Conservation (phyloP, 495 filamentous ascomycete genomes). For the Trichocladium antarcticum region DNA sequence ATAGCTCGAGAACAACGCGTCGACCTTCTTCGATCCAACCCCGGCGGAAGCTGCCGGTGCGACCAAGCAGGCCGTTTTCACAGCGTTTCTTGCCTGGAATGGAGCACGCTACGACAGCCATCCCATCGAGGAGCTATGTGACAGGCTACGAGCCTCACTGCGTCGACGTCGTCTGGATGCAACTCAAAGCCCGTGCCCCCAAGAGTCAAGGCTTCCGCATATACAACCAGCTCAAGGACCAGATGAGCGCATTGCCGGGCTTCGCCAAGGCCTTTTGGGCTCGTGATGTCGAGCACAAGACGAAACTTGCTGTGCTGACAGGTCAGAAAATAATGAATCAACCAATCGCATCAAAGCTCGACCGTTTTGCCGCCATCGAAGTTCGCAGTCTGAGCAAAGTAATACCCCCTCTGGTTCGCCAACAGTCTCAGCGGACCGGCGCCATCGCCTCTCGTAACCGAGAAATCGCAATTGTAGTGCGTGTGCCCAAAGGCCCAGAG, state of each 20-base stretch:
- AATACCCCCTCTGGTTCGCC: not conserved
- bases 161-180: not conserved
- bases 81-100: not conserved
- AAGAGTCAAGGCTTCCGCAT: not conserved
- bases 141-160: not conserved
- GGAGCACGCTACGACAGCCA: not conserved
- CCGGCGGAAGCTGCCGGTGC: no score
- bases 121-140: not conserved
- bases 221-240: not conserved
- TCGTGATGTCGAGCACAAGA: not conserved
- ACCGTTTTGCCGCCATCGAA: not conserved
- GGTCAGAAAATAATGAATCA: not conserved
- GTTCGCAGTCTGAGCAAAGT: not conserved
- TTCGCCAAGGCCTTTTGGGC: not conserved
- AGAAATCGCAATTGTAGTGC: constrained; percentile 42
- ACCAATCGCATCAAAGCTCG: not conserved
- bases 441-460: constrained; percentile 1
- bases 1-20: not conserved
- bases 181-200: not conserved
- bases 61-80: not conserved
- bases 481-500: constrained; percentile 51
- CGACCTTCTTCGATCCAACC: no score
- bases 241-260: not conserved
- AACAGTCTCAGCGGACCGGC: not conserved
- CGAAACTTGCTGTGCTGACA: not conserved